Evolutionary conservation across 2,329 filamentous ascomycete genomes (phyloP).

Genomic region (Colletotrichum chrysophilum): DNA sequence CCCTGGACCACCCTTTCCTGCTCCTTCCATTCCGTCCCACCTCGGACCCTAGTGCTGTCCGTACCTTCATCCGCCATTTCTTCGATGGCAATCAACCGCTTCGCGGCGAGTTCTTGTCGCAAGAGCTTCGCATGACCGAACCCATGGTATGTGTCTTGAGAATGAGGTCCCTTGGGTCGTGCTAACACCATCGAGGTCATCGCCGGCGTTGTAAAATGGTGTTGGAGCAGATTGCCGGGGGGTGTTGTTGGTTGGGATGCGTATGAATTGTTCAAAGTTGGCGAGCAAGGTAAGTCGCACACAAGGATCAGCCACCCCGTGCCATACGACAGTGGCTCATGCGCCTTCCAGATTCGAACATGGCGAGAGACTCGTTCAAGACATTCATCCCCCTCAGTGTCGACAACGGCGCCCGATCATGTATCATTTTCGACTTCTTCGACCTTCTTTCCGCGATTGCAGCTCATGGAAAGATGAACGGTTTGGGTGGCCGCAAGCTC

Average conservation of each 20-base stretch:
- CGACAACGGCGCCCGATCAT: constrained; percentile 82
- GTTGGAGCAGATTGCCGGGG: constrained; percentile 90
- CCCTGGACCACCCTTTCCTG: constrained; percentile 88
- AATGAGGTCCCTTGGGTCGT: constrained; percentile 20
- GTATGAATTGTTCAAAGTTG: constrained; percentile 94
- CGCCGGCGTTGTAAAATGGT: constrained; percentile 96
- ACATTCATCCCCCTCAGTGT: constrained; percentile 96
- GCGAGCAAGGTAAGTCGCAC: constrained; percentile 77
- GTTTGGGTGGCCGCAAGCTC: constrained; percentile 89
- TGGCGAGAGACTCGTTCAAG: constrained; percentile 91
- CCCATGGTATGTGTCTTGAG: constrained; percentile 73
- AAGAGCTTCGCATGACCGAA: constrained; percentile 91
- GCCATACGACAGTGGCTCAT: not conserved
- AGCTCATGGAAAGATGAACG: constrained; percentile 91
- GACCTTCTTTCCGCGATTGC: constrained; percentile 90
- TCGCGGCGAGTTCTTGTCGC: constrained; percentile 73
- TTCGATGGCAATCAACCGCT: constrained; percentile 74
- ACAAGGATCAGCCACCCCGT: not conserved
- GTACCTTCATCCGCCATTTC: constrained; percentile 91
- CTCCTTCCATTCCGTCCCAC: constrained; percentile 93
- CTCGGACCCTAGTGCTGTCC: constrained; percentile 88
- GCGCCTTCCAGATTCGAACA: constrained; percentile 74
- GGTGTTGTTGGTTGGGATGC: constrained; percentile 97
- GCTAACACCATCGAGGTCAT: constrained; percentile 67
- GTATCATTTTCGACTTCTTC: constrained; percentile 96